Base-by-base conservation (phyloP, 1,284 basidiomycete species). In the Cerrena zonata region DNA sequence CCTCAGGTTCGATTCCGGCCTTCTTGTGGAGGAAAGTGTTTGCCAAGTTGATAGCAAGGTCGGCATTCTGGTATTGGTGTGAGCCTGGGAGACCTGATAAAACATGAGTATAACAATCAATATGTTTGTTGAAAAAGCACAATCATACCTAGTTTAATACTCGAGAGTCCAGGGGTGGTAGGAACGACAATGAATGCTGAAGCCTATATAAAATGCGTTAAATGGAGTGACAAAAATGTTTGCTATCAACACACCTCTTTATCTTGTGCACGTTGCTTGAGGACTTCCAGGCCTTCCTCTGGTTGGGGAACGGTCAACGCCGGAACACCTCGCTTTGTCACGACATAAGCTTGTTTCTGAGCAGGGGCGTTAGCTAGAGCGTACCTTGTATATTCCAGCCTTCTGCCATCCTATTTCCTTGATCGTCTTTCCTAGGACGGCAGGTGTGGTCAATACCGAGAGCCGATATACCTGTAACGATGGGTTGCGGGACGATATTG, bases 371-470 rank as follows among this genome's bases (percentile, higher is more conserved):
- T 30, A 13, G 34, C 25, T 25, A 27, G 36, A 1, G 44, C 64
- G 24, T 53, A 82, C 86, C 77, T 99, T 99, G 72, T 89, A 99
- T 50, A 99, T 99, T 1, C 96, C 96, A 23, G 88, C 92, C 66
- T 99, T 99, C 65, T 99, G 96, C 75, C 80, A 83, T 1, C 94
- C 93, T 57, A 99, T 99, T 62, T 95, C 89, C 50, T 78, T 71
- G 10, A 99, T 71, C 0, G 94, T 97, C 63, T 89, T 89, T 2
- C 96, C 96, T 0, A 99, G 78, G 18, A 98, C 81, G 52, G 79
- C 75, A n/a, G n/a, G 90, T 85, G 69, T 99, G 96, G 63, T 99
- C 96, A 53, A 99, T 78, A 0, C 96, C 96, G 4, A 99, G 77
- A 10, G 93, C 81, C 5, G 93, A 90, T 38, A 99, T 78, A 5